phyloP scores from a whole-genome alignment of 805 yeast genomes.

The Starmerella bombicola region DNA sequence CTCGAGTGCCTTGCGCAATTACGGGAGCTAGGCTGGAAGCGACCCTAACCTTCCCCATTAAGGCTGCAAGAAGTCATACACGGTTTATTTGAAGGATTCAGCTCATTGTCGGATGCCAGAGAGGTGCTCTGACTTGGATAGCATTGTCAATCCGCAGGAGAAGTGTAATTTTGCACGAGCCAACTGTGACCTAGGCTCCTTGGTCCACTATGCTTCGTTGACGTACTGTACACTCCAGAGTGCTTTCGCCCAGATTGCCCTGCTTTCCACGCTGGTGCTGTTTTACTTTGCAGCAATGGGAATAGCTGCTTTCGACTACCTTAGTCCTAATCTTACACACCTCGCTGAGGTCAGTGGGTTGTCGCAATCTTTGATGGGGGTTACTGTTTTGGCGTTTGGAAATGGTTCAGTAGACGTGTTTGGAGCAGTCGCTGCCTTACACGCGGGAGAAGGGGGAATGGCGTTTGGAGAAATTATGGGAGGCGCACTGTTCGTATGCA shows the following conservation, averaged over 20 bases:
- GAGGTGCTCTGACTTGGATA: constrained; percentile 1
- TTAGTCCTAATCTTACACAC: constrained; percentile 65
- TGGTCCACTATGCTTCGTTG: constrained; percentile 8
- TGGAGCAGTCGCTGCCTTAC: constrained; percentile 72
- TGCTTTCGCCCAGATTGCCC: neutral
- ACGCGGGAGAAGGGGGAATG: constrained; percentile 52
- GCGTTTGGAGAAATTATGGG: constrained; percentile 90
- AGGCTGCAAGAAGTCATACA: too few relatives aligned
- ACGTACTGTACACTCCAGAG: constrained; percentile 6
- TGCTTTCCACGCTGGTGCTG: constrained; percentile 21
- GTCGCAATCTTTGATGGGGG: constrained; percentile 69
- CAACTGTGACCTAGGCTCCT: constrained; percentile 7
- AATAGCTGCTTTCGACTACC: constrained; percentile 63
- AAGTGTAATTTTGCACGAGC: constrained; percentile 6
- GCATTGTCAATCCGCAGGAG: constrained; percentile 6
- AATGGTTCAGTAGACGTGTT: constrained; percentile 87
- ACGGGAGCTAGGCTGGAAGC: too few relatives aligned
- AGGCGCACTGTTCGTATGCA: constrained; percentile 69
- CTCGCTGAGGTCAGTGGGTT: constrained; percentile 50
- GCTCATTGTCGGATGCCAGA: neutral
- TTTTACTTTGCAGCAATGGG: constrained; percentile 55
- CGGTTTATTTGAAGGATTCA: too few relatives aligned
- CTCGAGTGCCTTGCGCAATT: too few relatives aligned
- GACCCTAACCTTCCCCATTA: too few relatives aligned
- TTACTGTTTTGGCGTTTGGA: constrained; percentile 79